These are phyloP conservation scores for Ramaria rubella DNA, from an alignment of 768 basidiomycete species.

Conservation along the genomic window DNA sequence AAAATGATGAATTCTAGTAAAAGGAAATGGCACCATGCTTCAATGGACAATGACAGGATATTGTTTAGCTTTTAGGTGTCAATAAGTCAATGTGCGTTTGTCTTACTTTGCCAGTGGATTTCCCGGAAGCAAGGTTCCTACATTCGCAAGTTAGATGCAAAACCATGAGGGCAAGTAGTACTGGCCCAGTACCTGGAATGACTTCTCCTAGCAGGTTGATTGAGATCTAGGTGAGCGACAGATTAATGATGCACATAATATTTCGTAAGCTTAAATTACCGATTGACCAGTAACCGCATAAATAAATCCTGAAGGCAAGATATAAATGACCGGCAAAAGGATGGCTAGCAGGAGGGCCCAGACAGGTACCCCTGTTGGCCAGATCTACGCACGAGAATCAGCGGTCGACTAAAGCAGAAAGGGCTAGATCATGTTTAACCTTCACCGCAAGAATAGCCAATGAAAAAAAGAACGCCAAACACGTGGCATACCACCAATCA, in stretches of 20 bases:
- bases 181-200: conserved; percentile 27
- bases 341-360: conserved; percentile 35
- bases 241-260: not conserved
- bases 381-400: conserved; percentile 22
- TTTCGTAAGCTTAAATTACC: conserved; percentile 12
- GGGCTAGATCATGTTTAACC: too few relatives aligned
- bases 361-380: conserved; percentile 33
- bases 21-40: not conserved
- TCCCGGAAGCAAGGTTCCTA: conserved; percentile 31
- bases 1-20: not conserved
- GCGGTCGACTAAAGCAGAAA: too few relatives aligned
- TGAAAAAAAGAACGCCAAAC: conserved; percentile 26
- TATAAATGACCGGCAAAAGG: conserved; percentile 32
- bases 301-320: conserved; percentile 38
- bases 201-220: conserved; percentile 39
- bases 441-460: conserved; percentile 31
- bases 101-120: conserved; percentile 31
- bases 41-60: not conserved
- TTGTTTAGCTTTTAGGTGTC: not conserved
- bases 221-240: conserved; percentile 21
- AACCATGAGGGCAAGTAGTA: not conserved
- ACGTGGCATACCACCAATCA: conserved; percentile 33
- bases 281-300: conserved; percentile 34
- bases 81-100: conserved; percentile 9
- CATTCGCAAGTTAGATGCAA: not conserved